Base-by-base conservation (phyloP, 208 protist genomes). In the Trypanosoma avium region DNA sequence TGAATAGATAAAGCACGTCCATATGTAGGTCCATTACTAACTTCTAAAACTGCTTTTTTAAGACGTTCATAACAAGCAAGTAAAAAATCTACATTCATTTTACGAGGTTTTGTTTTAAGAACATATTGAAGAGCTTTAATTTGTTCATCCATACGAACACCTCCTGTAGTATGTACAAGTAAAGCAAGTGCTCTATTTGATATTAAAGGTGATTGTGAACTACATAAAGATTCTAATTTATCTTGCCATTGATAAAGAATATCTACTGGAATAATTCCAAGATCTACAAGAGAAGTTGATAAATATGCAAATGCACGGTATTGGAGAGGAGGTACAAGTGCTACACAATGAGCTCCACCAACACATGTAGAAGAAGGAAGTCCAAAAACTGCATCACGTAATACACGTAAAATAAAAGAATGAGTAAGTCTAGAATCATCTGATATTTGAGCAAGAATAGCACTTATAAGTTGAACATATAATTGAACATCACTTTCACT, bases 51-150 rank as follows among this genome's bases (percentile, higher is more conserved):
- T 0, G 81, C 83, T 3, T 87, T 82, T 72, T 90, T 86, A 55
- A 96, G 77, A 10, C 90, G 84, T 70, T 93, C 90, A 73, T 94
- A 96, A 71, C 87, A 96, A 15, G 90, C 83, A 19, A 96, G 73
- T 40, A 96, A 46, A 48, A 94, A 94, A 73, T 96, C 90, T 8
- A 96, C 74, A 65, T 94, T 92, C 73, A 94, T 84, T 60, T 79
- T 86, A 15, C 56, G 59, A 21, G 86, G 83, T 63, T 86, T 88
- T 29, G 80, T 84, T 52, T 79, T 76, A 5, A 96, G 67, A 42
- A 96, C 85, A 64, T 83, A 86, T 75, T 90, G 83, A 48, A 96
- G 75, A 19, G 82, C 83, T 0, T 68, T 82, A 26, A 93, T 69
- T 70, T 94, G 85, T 73, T 94, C 90, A 38, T 89, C 79, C 52